Conservation (phyloP, 192 early-diverging fungal genomes). For the Endogone sp. region DNA sequence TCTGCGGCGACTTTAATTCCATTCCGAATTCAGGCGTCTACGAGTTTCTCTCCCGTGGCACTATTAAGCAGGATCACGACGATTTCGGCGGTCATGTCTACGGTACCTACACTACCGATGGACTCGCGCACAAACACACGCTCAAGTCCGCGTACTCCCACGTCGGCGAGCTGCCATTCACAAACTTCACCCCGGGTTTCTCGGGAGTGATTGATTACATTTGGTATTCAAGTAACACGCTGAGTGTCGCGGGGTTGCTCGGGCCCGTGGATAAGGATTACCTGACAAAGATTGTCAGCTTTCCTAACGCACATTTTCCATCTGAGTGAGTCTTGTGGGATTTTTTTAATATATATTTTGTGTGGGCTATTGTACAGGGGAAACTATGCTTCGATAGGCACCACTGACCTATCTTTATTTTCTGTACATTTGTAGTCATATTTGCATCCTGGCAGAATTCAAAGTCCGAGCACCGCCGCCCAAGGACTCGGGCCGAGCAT, state of each 20-base stretch:
- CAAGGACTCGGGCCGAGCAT: no score
- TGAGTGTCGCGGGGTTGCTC: slow-evolving; percentile 76
- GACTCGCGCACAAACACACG: slow-evolving; percentile 75
- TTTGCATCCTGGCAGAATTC: slow-evolving; percentile 72
- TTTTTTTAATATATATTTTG: not conserved
- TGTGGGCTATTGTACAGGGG: no score
- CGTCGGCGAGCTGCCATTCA: slow-evolving; percentile 78
- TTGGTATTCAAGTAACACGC: slow-evolving; percentile 77
- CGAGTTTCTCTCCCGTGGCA: slow-evolving; percentile 81
- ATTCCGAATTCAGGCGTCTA: slow-evolving; percentile 85
- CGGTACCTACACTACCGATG: slow-evolving; percentile 79
- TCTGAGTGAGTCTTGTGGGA: slow-evolving; percentile 60
- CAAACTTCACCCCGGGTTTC: slow-evolving; percentile 87
- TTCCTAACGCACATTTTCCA: slow-evolving; percentile 88
- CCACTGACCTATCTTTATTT: not conserved
- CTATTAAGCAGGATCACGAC: slow-evolving; percentile 73
- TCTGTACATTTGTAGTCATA: slow-evolving; percentile 40
- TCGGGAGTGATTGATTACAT: slow-evolving; percentile 92
- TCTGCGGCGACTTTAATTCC: slow-evolving; percentile 96
- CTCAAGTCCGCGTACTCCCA: slow-evolving; percentile 81
- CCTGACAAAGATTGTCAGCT: slow-evolving; percentile 74
- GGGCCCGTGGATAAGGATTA: slow-evolving; percentile 82
- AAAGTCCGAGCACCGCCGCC: slow-evolving; percentile 41
- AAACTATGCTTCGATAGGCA: not conserved
- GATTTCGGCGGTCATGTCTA: slow-evolving; percentile 84